phyloP scores from a whole-genome alignment of 2,329 filamentous ascomycete genomes.

The Phyllosticta citrichinensis region DNA sequence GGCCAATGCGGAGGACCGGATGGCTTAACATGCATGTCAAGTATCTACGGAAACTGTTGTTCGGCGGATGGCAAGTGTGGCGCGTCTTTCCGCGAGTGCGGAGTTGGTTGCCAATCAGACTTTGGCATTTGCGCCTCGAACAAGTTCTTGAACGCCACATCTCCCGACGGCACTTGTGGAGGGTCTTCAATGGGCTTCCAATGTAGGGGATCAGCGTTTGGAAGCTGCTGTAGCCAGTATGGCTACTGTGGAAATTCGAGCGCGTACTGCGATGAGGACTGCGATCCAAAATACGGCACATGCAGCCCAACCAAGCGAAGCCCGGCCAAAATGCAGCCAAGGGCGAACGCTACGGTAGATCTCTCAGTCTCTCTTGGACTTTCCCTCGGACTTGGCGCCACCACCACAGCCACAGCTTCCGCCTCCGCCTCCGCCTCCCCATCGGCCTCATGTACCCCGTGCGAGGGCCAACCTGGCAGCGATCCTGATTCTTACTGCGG shows the following conservation, averaged over 20 bases:
- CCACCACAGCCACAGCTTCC: background rate
- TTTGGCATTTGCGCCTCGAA: slow-evolving; percentile 16
- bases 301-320: slow-evolving; percentile 1
- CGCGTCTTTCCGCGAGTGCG: slow-evolving; percentile 14
- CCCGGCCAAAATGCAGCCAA: background rate
- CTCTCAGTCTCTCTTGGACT: background rate
- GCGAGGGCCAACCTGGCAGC: slow-evolving; percentile 23
- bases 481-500: slow-evolving; percentile 22
- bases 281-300: slow-evolving; percentile 2
- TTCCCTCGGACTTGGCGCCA: background rate
- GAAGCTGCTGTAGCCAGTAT: slow-evolving; percentile 18
- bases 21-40: slow-evolving; percentile 15
- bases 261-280: slow-evolving; percentile 10
- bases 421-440: background rate
- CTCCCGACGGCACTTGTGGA: slow-evolving; percentile 13
- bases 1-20: slow-evolving; percentile 15
- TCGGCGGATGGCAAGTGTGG: slow-evolving; percentile 15
- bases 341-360: background rate
- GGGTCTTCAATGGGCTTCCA: slow-evolving; percentile 15
- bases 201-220: slow-evolving; percentile 16
- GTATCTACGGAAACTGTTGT: slow-evolving; percentile 17
- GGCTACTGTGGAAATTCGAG: slow-evolving; percentile 8
- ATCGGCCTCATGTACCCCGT: slow-evolving; percentile 16
- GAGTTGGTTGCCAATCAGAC: slow-evolving; percentile 15
- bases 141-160: background rate